Conservation (phyloP, 2,329 filamentous ascomycete genomes). For the Acarospora socialis region DNA sequence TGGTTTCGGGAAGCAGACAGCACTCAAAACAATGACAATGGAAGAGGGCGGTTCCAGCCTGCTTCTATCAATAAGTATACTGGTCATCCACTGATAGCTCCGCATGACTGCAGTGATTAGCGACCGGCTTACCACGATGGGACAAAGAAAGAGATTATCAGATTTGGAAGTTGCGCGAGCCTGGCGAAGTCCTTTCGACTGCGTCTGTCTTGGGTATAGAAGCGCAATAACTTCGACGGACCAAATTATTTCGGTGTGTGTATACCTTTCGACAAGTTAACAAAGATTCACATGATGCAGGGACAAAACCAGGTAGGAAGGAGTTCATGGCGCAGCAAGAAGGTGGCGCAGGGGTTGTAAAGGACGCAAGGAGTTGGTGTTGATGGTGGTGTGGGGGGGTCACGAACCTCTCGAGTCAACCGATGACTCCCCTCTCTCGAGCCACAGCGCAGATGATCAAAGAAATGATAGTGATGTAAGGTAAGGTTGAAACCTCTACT, state of each 20-base stretch:
- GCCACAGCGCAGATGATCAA: too few relatives aligned
- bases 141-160: neutral
- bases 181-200: neutral
- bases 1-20: neutral
- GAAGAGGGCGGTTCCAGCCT: neutral
- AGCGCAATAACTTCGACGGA: too few relatives aligned
- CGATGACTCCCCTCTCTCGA: neutral
- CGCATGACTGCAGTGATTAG: neutral
- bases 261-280: conserved; percentile 1
- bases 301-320: neutral
- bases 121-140: neutral
- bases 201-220: neutral
- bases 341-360: neutral
- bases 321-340: neutral
- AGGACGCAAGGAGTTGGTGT: neutral
- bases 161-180: neutral
- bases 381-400: neutral
- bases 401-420: neutral
- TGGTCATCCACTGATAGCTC: neutral
- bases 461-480: too few relatives aligned
- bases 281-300: neutral
- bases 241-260: neutral
- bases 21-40: neutral
- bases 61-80: neutral
- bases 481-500: too few relatives aligned